These are phyloP conservation scores for Xylaria arbuscula DNA, from an alignment of 2,329 filamentous ascomycete species.

Conservation along the genomic window DNA sequence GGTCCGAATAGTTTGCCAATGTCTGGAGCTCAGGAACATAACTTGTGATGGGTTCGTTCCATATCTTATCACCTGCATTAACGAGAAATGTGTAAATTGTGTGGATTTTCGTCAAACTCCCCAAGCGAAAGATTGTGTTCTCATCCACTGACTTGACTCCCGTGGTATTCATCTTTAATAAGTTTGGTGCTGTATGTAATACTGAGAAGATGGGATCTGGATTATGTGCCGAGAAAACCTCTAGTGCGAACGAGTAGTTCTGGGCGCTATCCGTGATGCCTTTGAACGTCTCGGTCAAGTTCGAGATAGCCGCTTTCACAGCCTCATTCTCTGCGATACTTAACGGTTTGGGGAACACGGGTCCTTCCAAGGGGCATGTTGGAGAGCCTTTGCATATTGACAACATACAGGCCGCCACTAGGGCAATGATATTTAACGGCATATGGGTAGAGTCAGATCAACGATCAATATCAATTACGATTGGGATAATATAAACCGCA, in stretches of 20 bases:
- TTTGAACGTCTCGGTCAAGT: slow-evolving; percentile 42
- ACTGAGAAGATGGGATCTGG: slow-evolving; percentile 50
- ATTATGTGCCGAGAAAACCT: slow-evolving; percentile 53
- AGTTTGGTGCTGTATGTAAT: slow-evolving; percentile 51
- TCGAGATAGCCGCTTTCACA: slow-evolving; percentile 41
- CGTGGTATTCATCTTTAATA: slow-evolving; percentile 43
- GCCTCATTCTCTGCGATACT: slow-evolving; percentile 40
- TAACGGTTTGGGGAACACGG: slow-evolving; percentile 45
- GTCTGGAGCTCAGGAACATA: slow-evolving; percentile 46
- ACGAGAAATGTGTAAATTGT: slow-evolving; percentile 53
- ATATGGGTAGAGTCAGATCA: slow-evolving; percentile 15
- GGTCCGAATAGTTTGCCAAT: slow-evolving; percentile 43
- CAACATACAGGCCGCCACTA: slow-evolving; percentile 31
- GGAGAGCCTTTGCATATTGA: slow-evolving; percentile 35
- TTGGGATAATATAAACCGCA: neutral
- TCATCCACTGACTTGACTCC: slow-evolving; percentile 52
- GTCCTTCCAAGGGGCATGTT: slow-evolving; percentile 46
- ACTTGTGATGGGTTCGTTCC: slow-evolving; percentile 49
- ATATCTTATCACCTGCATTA: slow-evolving; percentile 45
- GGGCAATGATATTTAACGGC: slow-evolving; percentile 24
- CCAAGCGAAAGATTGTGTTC: slow-evolving; percentile 57
- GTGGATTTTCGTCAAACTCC: slow-evolving; percentile 57
- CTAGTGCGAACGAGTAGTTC: slow-evolving; percentile 53
- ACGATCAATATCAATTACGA: neutral
- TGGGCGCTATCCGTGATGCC: slow-evolving; percentile 41